Evolutionary conservation across 495 filamentous ascomycete species (phyloP).

Genomic region (Cercophora scortea): DNA sequence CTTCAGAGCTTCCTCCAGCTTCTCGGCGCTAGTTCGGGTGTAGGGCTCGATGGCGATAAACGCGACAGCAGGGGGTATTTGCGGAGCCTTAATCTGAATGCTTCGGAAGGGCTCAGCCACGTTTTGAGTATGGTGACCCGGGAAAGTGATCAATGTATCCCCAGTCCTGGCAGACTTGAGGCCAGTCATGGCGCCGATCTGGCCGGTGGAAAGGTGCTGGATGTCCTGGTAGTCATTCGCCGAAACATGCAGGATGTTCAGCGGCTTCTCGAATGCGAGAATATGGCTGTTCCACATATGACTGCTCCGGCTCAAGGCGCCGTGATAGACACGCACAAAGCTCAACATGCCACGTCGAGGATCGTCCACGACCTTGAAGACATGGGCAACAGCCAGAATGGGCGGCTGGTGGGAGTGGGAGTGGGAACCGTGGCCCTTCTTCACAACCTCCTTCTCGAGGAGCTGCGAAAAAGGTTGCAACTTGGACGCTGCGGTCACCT

Average conservation of each 20-base stretch:
- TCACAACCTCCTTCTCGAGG: conserved; percentile 40
- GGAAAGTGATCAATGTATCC: conserved; percentile 77
- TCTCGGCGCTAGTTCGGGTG: conserved; percentile 68
- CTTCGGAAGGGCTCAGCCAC: conserved; percentile 58
- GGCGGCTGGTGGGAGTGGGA: conserved; percentile 35
- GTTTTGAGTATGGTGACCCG: conserved; percentile 30
- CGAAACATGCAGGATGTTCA: conserved; percentile 83
- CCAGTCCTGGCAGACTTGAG: conserved; percentile 87
- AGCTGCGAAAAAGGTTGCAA: conserved; percentile 45
- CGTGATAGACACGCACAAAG: conserved; percentile 89
- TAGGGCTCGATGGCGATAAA: conserved; percentile 88
- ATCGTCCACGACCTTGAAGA: conserved; percentile 96
- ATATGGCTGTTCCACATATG: conserved; percentile 84
- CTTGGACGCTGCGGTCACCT: conserved; percentile 59
- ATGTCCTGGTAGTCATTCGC: conserved; percentile 83
- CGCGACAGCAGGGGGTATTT: conserved; percentile 89
- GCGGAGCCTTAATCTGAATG: conserved; percentile 79
- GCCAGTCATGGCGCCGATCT: conserved; percentile 93
- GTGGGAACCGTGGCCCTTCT: conserved; percentile 16
- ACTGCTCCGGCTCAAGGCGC: conserved; percentile 62
- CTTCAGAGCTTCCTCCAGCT: conserved; percentile 63
- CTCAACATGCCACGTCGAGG: conserved; percentile 78
- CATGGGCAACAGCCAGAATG: conserved; percentile 70
- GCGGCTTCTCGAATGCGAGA: conserved; percentile 70
- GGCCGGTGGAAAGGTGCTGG: conserved; percentile 67